These are phyloP conservation scores for Rosa chinensis DNA, from an alignment of 306 rosid genomes.

Conservation along the genomic window DNA sequence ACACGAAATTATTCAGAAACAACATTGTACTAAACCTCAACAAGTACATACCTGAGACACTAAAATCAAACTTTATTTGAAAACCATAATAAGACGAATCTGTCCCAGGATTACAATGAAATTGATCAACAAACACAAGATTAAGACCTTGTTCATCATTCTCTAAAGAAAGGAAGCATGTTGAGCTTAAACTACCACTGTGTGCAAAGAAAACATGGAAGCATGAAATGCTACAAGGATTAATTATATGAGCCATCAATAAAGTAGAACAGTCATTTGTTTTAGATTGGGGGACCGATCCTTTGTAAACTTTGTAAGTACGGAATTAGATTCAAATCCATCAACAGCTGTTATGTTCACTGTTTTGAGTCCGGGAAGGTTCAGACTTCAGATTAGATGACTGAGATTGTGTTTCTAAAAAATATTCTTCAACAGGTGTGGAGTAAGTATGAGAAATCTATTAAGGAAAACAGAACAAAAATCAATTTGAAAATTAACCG, in stretches of 20 bases:
- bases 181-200: neutral
- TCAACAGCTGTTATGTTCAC: conserved; percentile 15
- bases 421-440: neutral
- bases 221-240: too few relatives aligned
- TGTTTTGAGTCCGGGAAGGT: conserved; percentile 20
- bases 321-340: neutral
- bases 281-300: conserved; percentile 21
- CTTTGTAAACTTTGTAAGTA: conserved; percentile 13
- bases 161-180: neutral
- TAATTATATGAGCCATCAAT: neutral
- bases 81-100: neutral
- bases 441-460: conserved; percentile 2
- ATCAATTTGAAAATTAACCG: neutral
- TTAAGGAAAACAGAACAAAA: neutral
- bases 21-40: neutral
- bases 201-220: neutral
- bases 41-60: neutral
- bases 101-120: neutral
- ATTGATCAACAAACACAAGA: neutral
- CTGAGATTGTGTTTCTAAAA: neutral
- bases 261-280: neutral
- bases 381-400: neutral
- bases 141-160: neutral
- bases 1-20: neutral
- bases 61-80: neutral